Base-by-base conservation (phyloP, 2,329 filamentous ascomycete species). In the Drechslerella coelobrocha region DNA sequence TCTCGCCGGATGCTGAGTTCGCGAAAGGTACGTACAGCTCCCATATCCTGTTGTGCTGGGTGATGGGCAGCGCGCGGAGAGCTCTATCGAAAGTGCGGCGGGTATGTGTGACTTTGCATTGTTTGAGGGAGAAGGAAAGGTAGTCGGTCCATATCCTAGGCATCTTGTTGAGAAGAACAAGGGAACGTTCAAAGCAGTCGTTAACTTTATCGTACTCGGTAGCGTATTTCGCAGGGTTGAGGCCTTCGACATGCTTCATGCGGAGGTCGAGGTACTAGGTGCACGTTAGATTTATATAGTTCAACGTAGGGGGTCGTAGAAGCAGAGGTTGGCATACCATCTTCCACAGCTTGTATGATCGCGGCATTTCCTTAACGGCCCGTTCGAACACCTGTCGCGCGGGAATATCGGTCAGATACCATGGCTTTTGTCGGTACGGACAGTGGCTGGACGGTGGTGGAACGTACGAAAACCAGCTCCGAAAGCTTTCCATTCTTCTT, bases 261-360 rank as follows among this genome's bases (percentile, higher is more conserved):
- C 94, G 87, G 75, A 97, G 89, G 74, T 87, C 85, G 74, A 99
- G 86, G 79, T 97, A 99, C 88, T 91, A 74, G 45, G 7, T 24
- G 4, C 7, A 2, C 45, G 41, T 29, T 21, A 50, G 73, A 78
- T 55, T 74, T 74, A 65, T 61, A 62, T 26, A 63, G 19, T 63
- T 50, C 45, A 6, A 56, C 10, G 27, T 21, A 31, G 21, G 7
- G 12, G 26, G 1, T 23, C 14, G 19, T 45, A 26, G 26, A 9
- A 31, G 39, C 14, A 19, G 26, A 59, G 47, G 14, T 5, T 19
- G 47, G 75, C 80, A 68, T 81, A 91, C 88, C 86, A 96, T 87
- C 81, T 96, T 97, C 94, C 94, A 99, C 52, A 99, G 83, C 82
- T 99, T 99, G 82, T 96, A 99, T 26, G 93, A 97, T 75, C 94